A percentile compares a stretch with the other conserved stretches of the same genome.
These are phyloP conservation scores for Fusarium nisikadoi DNA, from an alignment of 2,329 filamentous ascomycete genomes.

Conservation along the genomic window DNA sequence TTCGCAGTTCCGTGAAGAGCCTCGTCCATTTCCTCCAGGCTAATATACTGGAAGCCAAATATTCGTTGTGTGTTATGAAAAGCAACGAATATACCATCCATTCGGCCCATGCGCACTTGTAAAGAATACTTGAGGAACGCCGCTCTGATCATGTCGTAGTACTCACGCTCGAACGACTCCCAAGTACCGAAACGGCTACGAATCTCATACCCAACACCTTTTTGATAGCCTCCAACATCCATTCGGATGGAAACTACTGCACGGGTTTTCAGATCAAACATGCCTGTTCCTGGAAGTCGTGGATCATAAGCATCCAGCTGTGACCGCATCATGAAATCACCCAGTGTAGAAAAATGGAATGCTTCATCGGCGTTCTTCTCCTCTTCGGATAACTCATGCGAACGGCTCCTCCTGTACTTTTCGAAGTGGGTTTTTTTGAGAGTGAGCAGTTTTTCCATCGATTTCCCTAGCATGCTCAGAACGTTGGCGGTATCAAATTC, in stretches of 20 bases:
- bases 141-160: conserved; percentile 94
- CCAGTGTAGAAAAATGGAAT: conserved; percentile 87
- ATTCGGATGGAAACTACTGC: conserved; percentile 93
- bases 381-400: conserved; percentile 75
- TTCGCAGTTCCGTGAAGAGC: conserved; percentile 83
- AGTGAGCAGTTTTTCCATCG: conserved; percentile 95
- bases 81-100: conserved; percentile 98
- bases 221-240: conserved; percentile 77
- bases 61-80: conserved; percentile 96
- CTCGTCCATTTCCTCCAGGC: conserved; percentile 86
- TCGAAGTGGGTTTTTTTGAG: conserved; percentile 85
- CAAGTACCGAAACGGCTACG: conserved; percentile 78
- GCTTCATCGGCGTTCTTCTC: conserved; percentile 78
- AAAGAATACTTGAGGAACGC: conserved; percentile 97
- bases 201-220: conserved; percentile 89
- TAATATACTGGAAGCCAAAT: conserved; percentile 97
- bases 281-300: conserved; percentile 87
- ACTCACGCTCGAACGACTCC: conserved; percentile 95
- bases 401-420: conserved; percentile 77
- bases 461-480: conserved; percentile 91
- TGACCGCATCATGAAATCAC: conserved; percentile 92
- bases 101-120: conserved; percentile 95
- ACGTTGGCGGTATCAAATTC: conserved; percentile 87
- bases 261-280: conserved; percentile 96
- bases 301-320: conserved; percentile 92